Conservation (phyloP, 805 yeast species). For the Yarrowia divulgata region DNA sequence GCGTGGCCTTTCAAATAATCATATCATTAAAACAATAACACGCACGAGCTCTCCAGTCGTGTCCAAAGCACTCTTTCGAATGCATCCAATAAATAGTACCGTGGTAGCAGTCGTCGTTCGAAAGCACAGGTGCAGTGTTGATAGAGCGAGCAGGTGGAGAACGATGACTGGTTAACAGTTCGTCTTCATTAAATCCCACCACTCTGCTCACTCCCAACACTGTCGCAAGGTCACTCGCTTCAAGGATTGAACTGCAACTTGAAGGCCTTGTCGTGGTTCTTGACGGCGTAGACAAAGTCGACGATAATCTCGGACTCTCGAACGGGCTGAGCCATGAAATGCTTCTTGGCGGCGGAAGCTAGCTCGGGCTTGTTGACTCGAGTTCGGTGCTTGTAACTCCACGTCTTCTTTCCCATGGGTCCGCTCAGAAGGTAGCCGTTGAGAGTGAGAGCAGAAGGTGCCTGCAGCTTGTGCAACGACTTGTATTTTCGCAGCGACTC, state of each 20-base stretch:
- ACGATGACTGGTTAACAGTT: no score
- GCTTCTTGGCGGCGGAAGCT: conserved; percentile 68
- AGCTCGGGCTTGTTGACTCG: conserved; percentile 66
- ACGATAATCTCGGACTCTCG: conserved; percentile 88
- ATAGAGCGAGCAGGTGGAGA: not conserved
- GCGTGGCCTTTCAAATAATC: not conserved
- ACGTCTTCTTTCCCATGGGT: conserved; percentile 75
- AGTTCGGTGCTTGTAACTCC: conserved; percentile 51
- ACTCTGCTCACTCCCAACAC: not conserved
- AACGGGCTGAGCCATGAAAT: conserved; percentile 64
- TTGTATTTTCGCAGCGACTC: conserved; percentile 74
- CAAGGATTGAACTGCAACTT: conserved; percentile 43
- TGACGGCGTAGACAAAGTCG: conserved; percentile 84
- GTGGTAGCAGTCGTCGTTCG: not conserved
- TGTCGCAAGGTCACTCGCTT: no score
- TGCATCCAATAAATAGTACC: conserved; percentile 21
- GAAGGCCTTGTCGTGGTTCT: conserved; percentile 61
- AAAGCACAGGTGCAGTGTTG: no score
- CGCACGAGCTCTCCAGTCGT: conserved; percentile 1
- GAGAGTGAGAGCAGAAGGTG: conserved; percentile 68
- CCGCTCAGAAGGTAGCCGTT: conserved; percentile 75
- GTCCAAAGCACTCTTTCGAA: not conserved
- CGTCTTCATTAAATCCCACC: no score
- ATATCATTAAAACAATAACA: not conserved
- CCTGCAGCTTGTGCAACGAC: conserved; percentile 59